These are phyloP conservation scores for Naganishia vishniacii DNA, from an alignment of 768 basidiomycete species.

Conservation along the genomic window DNA sequence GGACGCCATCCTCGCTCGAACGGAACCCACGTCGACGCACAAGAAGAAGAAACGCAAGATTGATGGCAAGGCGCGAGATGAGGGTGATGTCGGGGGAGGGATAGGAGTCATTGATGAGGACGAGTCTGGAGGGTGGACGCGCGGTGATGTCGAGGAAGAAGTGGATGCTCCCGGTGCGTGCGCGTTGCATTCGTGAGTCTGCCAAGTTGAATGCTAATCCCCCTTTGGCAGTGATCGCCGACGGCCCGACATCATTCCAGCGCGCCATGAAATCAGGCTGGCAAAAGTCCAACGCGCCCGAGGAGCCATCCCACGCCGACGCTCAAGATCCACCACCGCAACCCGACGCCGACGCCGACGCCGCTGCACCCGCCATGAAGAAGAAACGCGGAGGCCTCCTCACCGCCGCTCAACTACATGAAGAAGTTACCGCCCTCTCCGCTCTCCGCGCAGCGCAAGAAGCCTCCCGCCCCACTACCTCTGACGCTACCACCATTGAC, in stretches of 20 bases:
- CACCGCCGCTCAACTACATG: constrained; percentile 61
- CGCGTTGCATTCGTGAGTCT: not conserved
- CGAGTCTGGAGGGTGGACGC: constrained; percentile 32
- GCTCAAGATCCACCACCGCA: not conserved
- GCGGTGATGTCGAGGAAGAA: constrained; percentile 30
- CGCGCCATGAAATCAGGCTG: constrained; percentile 40
- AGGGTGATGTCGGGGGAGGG: constrained; percentile 44
- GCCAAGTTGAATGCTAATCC: not conserved
- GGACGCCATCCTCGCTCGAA: constrained; percentile 77
- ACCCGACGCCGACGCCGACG: not conserved
- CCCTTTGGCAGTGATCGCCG: constrained; percentile 35
- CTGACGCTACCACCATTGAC: constrained; percentile 20
- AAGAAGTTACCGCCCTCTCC: constrained; percentile 55
- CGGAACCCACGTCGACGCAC: constrained; percentile 49
- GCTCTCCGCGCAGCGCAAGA: not conserved
- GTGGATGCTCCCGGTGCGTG: constrained; percentile 48
- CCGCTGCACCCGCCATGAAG: constrained; percentile 30
- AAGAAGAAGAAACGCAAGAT: constrained; percentile 66
- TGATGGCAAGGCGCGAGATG: constrained; percentile 44
- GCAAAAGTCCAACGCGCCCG: constrained; percentile 34
- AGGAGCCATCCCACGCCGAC: not conserved
- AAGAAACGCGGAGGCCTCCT: constrained; percentile 65
- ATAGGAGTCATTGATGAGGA: constrained; percentile 47
- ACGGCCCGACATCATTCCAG: constrained; percentile 37
- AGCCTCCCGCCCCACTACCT: not conserved